phyloP scores from a whole-genome alignment of 176 grass and related monocot genomes.

The Elaeis guineensis region DNA sequence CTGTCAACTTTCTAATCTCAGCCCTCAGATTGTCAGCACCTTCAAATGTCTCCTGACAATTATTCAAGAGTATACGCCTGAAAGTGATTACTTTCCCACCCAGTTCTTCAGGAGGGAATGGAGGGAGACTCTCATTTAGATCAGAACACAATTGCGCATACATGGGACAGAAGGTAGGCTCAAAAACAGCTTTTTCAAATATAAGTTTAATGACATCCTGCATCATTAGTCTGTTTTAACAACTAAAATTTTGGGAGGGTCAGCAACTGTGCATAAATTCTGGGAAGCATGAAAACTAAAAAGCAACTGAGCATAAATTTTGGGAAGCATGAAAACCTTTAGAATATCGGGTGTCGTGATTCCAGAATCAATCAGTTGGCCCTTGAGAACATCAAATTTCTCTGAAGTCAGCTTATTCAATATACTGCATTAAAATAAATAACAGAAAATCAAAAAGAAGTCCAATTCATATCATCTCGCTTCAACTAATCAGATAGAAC shows the following conservation, averaged over 20 bases:
- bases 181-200: constrained; percentile 1
- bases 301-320: too few species aligned
- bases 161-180: constrained; percentile 6
- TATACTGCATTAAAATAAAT: constrained; percentile 1
- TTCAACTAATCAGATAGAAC: too few species aligned
- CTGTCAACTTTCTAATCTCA: not conserved
- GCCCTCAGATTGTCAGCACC: constrained; percentile 5
- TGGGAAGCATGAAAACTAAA: too few species aligned
- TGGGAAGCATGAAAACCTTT: not conserved
- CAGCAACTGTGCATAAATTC: too few species aligned
- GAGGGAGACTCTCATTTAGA: constrained; percentile 1
- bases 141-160: constrained; percentile 7
- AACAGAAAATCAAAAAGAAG: too few species aligned
- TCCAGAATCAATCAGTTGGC: constrained; percentile 3
- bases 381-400: constrained; percentile 9
- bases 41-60: constrained; percentile 12
- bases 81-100: constrained; percentile 1
- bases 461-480: too few species aligned
- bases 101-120: not conserved
- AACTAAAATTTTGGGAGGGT: too few species aligned
- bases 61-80: constrained; percentile 5
- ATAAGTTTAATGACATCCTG: not conserved
- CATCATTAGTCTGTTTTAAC: not conserved
- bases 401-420: constrained; percentile 7
- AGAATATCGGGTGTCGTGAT: constrained; percentile 4